A percentile compares a stretch with the other conserved stretches of the same genome.
These are phyloP conservation scores for Myxozyma geophila DNA, from an alignment of 805 yeast species.

Conservation along the genomic window DNA sequence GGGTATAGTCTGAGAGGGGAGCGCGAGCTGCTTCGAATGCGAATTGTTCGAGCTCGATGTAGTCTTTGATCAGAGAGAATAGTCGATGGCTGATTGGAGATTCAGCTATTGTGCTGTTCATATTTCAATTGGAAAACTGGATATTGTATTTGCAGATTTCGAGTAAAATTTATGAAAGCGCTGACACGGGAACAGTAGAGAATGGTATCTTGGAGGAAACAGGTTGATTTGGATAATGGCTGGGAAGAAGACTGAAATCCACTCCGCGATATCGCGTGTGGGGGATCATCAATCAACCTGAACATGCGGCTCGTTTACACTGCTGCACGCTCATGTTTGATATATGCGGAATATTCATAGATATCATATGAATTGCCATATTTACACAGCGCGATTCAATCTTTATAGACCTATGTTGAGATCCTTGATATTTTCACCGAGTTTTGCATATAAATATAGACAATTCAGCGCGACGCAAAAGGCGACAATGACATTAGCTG, in stretches of 20 bases:
- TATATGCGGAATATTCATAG: no score
- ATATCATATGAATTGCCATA: no score
- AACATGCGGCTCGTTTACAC: no score
- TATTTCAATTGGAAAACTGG: neutral
- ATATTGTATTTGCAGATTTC: no score
- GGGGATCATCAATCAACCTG: no score
- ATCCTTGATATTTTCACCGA: no score
- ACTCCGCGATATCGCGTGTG: no score
- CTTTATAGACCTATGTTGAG: no score
- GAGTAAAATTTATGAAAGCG: neutral
- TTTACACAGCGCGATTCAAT: no score
- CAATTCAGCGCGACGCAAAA: neutral
- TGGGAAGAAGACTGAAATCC: neutral
- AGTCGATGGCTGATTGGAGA: neutral
- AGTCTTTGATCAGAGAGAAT: conserved; percentile 1
- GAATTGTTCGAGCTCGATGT: conserved; percentile 9
- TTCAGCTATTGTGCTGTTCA: neutral
- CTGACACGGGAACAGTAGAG: neutral
- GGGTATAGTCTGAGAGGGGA: neutral
- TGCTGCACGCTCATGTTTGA: no score
- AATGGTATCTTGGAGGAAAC: neutral
- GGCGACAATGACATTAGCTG: conserved; percentile 59
- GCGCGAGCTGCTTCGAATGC: neutral
- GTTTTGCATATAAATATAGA: no score
- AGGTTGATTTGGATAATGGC: neutral